Percentiles rank a stretch among this genome's conserved stretches.
Evolutionary conservation across 2,329 filamentous ascomycete species (phyloP).

Genomic region (Thielaviopsis musarum): DNA sequence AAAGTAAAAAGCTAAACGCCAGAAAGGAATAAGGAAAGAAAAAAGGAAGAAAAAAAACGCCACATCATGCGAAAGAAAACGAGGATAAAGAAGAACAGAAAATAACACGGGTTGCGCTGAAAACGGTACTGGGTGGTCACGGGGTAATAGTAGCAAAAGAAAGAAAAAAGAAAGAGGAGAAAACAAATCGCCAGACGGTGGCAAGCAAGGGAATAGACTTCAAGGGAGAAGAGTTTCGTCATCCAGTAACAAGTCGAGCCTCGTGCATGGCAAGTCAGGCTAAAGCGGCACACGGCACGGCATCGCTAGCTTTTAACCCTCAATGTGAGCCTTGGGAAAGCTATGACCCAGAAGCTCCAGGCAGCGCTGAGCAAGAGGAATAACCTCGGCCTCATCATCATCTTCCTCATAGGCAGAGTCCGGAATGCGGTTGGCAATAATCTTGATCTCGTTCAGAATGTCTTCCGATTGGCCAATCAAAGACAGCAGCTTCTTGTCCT

Average conservation of each 20-base stretch:
- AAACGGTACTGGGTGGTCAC: neutral
- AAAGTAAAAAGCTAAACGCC: neutral
- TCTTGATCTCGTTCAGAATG: constrained; percentile 79
- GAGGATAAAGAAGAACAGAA: neutral
- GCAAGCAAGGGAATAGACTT: neutral
- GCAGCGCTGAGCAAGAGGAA: constrained; percentile 77
- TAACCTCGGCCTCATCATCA: constrained; percentile 83
- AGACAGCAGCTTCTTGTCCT: constrained; percentile 75
- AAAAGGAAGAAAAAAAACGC: constrained; percentile 3
- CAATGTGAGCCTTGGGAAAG: constrained; percentile 63
- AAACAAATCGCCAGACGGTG: neutral
- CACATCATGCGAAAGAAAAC: constrained; percentile 6
- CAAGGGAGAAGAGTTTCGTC: constrained; percentile 6
- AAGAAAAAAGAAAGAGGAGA: constrained; percentile 1
- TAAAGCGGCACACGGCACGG: neutral
- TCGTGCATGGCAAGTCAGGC: neutral
- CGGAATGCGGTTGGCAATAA: constrained; percentile 72
- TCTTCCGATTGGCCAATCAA: constrained; percentile 82
- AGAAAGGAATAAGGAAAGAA: neutral
- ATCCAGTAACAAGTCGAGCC: neutral
- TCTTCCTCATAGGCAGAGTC: constrained; percentile 54
- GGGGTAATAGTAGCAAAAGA: constrained; percentile 14
- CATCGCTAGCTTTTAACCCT: constrained; percentile 39
- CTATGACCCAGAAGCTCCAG: constrained; percentile 69
- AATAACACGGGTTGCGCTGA: neutral